Evolutionary conservation across 2,329 filamentous ascomycete genomes (phyloP).

Genomic region (Fusarium sp.): DNA sequence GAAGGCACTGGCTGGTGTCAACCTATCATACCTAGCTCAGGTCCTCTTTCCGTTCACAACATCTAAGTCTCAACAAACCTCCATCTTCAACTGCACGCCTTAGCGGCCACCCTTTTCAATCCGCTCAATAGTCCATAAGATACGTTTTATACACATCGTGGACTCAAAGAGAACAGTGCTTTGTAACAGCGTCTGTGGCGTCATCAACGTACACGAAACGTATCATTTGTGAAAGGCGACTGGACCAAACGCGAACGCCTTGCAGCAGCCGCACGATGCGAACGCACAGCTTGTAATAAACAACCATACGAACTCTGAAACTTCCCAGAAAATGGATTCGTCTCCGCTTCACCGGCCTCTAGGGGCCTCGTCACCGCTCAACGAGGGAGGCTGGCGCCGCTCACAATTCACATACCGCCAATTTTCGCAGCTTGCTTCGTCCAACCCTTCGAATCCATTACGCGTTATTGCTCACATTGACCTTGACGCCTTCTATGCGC

Average conservation of each 20-base stretch:
- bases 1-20: conserved; percentile 5
- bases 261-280: conserved; percentile 17
- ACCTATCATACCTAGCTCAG: conserved; percentile 12
- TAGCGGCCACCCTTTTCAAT: neutral
- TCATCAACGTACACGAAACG: conserved; percentile 8
- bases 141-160: neutral
- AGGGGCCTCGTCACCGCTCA: conserved; percentile 47
- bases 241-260: conserved; percentile 9
- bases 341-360: conserved; percentile 30
- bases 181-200: neutral
- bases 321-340: conserved; percentile 39
- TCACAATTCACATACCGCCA: conserved; percentile 90
- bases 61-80: conserved; percentile 13
- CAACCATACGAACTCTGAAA: neutral
- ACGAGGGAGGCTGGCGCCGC: conserved; percentile 49
- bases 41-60: conserved; percentile 17
- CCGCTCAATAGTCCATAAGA: neutral
- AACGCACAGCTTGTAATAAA: conserved; percentile 2
- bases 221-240: conserved; percentile 5
- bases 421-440: conserved; percentile 79
- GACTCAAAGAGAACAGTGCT: neutral
- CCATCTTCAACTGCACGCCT: neutral
- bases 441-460: conserved; percentile 78
- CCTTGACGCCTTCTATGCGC: conserved; percentile 96
- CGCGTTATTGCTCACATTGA: conserved; percentile 93